Conservation (phyloP, 208 protist species). For the Acanthamoeba polyphaga region DNA sequence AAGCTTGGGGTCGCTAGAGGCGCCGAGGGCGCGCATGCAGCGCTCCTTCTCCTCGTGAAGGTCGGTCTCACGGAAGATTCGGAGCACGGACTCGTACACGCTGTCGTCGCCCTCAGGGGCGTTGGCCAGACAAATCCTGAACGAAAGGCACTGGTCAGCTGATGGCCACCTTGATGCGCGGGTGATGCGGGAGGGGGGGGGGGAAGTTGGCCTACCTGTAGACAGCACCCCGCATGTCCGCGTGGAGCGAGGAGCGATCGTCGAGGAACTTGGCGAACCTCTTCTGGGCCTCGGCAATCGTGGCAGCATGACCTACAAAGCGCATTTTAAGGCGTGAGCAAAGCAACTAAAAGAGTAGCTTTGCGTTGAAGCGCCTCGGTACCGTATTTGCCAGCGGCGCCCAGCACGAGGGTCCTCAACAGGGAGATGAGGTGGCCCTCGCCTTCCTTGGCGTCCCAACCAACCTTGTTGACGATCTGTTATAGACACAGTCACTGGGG, state of each 20-base stretch:
- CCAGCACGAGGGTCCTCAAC: slow-evolving; percentile 38
- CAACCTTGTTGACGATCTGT: slow-evolving; percentile 52
- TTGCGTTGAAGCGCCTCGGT: background rate
- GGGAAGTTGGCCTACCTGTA: background rate
- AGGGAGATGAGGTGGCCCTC: slow-evolving; percentile 56
- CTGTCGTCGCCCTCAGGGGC: slow-evolving; percentile 36
- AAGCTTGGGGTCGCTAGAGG: slow-evolving; percentile 28
- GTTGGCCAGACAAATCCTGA: slow-evolving; percentile 47
- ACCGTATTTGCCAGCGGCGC: slow-evolving; percentile 65
- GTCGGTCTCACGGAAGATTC: slow-evolving; percentile 71
- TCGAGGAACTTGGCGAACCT: slow-evolving; percentile 39
- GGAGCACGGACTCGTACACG: slow-evolving; percentile 73
- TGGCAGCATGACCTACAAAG: slow-evolving; percentile 9
- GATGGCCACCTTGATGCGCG: too few species aligned
- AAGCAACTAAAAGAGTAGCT: background rate
- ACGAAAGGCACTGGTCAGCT: background rate
- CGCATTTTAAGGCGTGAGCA: background rate
- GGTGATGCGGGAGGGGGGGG: too few species aligned
- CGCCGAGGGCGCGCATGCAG: slow-evolving; percentile 73
- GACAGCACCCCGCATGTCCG: slow-evolving; percentile 76
- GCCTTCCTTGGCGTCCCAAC: slow-evolving; percentile 51
- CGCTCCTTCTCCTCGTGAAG: slow-evolving; percentile 77
- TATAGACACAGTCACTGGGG: background rate
- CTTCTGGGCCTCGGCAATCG: slow-evolving; percentile 61
- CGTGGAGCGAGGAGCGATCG: slow-evolving; percentile 59